phyloP scores from a whole-genome alignment of 768 basidiomycete genomes.

The Mycena amicta region DNA sequence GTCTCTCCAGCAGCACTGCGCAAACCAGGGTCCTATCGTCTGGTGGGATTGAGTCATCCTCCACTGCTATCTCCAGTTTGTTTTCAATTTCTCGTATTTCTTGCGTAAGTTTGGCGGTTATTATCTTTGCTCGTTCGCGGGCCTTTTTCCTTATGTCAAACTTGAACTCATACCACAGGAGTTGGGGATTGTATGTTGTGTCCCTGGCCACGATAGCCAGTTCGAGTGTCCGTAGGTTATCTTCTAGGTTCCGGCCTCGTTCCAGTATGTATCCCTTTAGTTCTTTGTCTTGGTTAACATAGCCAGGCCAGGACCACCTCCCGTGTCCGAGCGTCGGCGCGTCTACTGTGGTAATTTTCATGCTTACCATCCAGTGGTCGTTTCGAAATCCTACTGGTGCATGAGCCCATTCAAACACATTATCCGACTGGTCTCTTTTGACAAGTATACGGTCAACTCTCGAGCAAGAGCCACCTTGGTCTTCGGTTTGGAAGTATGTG shows the following conservation, averaged over 20 bases:
- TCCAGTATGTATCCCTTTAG: not conserved
- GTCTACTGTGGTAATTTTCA: conserved; percentile 18
- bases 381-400: conserved; percentile 22
- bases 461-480: conserved; percentile 24
- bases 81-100: not conserved
- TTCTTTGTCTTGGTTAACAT: conserved; percentile 22
- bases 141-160: not conserved
- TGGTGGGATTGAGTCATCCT: not conserved
- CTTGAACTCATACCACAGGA: not conserved
- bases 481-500: conserved; percentile 28
- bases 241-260: not conserved
- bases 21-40: not conserved
- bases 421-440: conserved; percentile 9
- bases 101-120: not conserved
- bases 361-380: too few species aligned
- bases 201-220: not conserved
- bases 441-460: conserved; percentile 42
- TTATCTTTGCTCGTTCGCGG: not conserved
- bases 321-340: conserved; percentile 28
- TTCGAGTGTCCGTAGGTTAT: not conserved
- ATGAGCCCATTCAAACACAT: conserved; percentile 29
- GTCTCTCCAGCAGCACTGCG: not conserved
- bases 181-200: not conserved
- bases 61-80: not conserved
- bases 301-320: conserved; percentile 26